phyloP scores from a whole-genome alignment of 176 grass and related monocot genomes.

The Cenchrus americanus region DNA sequence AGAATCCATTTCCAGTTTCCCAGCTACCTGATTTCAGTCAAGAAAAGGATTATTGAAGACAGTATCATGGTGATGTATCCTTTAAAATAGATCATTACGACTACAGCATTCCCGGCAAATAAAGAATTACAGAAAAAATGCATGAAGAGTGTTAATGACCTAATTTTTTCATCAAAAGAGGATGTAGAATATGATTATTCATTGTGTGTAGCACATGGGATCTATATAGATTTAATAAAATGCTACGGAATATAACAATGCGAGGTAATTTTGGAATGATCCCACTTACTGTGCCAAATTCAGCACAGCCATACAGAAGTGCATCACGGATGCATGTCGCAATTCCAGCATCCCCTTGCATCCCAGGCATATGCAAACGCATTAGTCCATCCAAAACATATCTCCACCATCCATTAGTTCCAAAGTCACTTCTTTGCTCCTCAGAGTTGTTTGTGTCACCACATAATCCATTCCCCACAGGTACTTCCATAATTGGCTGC shows the following conservation, averaged over 20 bases:
- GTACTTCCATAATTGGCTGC: slow-evolving; percentile 30
- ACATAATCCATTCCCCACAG: slow-evolving; percentile 26
- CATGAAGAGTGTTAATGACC: slow-evolving; percentile 10
- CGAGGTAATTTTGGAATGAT: slow-evolving; percentile 32
- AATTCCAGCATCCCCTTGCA: slow-evolving; percentile 64
- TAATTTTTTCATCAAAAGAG: slow-evolving; percentile 28
- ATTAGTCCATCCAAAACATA: slow-evolving; percentile 58
- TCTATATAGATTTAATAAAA: slow-evolving; percentile 20
- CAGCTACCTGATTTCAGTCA: slow-evolving; percentile 45
- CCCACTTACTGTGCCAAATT: slow-evolving; percentile 42
- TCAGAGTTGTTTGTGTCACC: slow-evolving; percentile 37
- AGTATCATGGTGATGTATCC: slow-evolving; percentile 29
- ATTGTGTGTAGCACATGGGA: slow-evolving; percentile 11
- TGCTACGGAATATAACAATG: slow-evolving; percentile 24
- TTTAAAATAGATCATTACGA: slow-evolving; percentile 21
- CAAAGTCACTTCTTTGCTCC: slow-evolving; percentile 49
- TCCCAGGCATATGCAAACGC: slow-evolving; percentile 53
- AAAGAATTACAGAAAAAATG: slow-evolving; percentile 21
- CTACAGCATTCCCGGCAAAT: neutral
- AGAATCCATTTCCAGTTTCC: slow-evolving; percentile 42
- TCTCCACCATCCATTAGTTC: slow-evolving; percentile 58
- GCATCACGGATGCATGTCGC: slow-evolving; percentile 62
- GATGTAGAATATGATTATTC: slow-evolving; percentile 2
- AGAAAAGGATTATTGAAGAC: slow-evolving; percentile 31
- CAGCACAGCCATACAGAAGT: slow-evolving; percentile 45